Evolutionary conservation across 106 monocot genomes (phyloP).

Genomic region (Dendrobium huoshanense): DNA sequence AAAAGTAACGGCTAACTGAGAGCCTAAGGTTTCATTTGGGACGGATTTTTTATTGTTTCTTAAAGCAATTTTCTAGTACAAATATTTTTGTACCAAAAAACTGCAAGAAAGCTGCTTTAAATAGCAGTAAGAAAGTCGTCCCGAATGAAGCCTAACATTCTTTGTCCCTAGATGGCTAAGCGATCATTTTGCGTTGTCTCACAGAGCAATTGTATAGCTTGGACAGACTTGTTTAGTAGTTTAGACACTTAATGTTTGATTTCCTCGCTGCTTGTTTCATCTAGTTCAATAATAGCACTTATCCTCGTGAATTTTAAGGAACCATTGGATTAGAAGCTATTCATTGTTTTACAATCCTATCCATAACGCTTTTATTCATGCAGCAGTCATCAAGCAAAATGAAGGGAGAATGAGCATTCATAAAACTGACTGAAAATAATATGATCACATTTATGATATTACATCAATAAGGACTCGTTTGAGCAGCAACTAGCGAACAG

Average conservation of each 20-base stretch:
- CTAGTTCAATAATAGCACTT: not conserved
- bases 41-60: too few relatives aligned
- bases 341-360: not conserved
- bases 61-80: too few relatives aligned
- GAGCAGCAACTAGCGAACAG: not conserved
- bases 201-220: not conserved
- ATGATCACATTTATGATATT: not conserved
- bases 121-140: too few relatives aligned
- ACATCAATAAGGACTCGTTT: not conserved
- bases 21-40: not conserved
- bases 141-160: not conserved
- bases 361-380: not conserved
- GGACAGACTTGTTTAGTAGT: not conserved
- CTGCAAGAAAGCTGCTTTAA: too few relatives aligned
- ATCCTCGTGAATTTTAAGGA: not conserved
- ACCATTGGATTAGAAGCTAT: not conserved
- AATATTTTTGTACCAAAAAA: too few relatives aligned
- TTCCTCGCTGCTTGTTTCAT: not conserved
- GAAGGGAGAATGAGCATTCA: not conserved
- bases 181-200: too few relatives aligned
- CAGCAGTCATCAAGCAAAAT: not conserved
- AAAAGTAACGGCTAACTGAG: not conserved
- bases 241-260: too few relatives aligned
- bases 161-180: not conserved
- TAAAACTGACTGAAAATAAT: not conserved